Conservation (phyloP, 768 basidiomycete genomes). For the Suillus subaureus region DNA sequence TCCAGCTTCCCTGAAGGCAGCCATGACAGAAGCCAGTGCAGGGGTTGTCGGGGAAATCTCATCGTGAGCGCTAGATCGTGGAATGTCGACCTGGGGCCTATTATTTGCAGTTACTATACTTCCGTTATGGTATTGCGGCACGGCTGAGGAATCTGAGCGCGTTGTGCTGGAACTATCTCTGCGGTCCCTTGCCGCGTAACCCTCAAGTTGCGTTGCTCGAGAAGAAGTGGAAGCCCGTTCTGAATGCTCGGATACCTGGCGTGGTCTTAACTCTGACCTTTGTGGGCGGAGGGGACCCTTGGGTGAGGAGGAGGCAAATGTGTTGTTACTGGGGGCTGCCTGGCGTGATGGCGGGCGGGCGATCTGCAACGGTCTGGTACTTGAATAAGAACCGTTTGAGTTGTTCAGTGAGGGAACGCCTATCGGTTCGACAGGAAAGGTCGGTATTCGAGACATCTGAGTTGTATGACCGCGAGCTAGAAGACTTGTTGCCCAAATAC, state of each 20-base stretch:
- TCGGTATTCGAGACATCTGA: constrained; percentile 60
- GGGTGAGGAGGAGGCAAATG: constrained; percentile 39
- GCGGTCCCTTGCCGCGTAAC: constrained; percentile 31
- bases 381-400: constrained; percentile 40
- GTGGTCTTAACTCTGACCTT: constrained; percentile 64
- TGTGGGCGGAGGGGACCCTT: constrained; percentile 65
- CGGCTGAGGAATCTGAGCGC: constrained; percentile 45
- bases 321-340: constrained; percentile 50
- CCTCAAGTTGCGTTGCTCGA: constrained; percentile 25
- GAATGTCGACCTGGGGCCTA: constrained; percentile 20
- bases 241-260: constrained; percentile 54
- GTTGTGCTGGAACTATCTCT: constrained; percentile 56
- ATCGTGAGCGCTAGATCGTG: constrained; percentile 15
- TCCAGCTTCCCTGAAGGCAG: constrained; percentile 67
- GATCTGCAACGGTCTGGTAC: constrained; percentile 63
- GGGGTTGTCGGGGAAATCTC: constrained; percentile 40
- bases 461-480: neutral
- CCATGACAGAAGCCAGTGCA: constrained; percentile 56
- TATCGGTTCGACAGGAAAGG: constrained; percentile 45
- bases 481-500: neutral
- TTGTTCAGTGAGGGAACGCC: constrained; percentile 48
- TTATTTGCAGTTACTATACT: constrained; percentile 20
- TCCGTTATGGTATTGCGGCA: constrained; percentile 35
- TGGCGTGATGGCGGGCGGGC: constrained; percentile 56
- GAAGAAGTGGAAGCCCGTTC: constrained; percentile 53